Evolutionary conservation across 2,329 filamentous ascomycete genomes (phyloP).

Genomic region (Penicillium sp.): DNA sequence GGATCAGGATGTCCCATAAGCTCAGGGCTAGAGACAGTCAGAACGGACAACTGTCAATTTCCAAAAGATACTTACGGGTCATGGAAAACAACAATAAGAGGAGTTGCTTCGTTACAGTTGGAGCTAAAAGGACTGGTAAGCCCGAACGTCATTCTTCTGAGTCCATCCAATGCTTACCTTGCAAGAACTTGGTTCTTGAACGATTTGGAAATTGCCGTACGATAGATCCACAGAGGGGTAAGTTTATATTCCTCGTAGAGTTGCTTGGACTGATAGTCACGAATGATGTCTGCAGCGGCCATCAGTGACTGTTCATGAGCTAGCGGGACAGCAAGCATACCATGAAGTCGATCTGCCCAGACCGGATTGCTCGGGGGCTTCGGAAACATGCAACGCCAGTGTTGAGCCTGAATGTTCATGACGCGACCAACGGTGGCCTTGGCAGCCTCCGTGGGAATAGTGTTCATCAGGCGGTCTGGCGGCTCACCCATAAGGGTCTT

Average conservation of each 20-base stretch:
- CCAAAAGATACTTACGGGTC: slow-evolving; percentile 65
- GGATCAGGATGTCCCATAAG: slow-evolving; percentile 66
- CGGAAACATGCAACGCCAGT: slow-evolving; percentile 86
- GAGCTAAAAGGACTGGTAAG: slow-evolving; percentile 45
- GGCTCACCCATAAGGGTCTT: slow-evolving; percentile 94
- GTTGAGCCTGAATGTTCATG: slow-evolving; percentile 59
- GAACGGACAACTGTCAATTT: slow-evolving; percentile 12
- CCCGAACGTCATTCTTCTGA: neutral
- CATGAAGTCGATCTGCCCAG: slow-evolving; percentile 61
- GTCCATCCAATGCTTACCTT: slow-evolving; percentile 50
- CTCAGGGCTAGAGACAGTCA: slow-evolving; percentile 56
- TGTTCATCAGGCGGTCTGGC: slow-evolving; percentile 59
- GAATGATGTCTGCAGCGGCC: slow-evolving; percentile 63
- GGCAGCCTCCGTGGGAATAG: slow-evolving; percentile 51
- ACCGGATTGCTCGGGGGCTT: slow-evolving; percentile 42
- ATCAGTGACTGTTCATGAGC: slow-evolving; percentile 3
- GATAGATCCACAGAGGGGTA: slow-evolving; percentile 75
- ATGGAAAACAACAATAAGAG: slow-evolving; percentile 82
- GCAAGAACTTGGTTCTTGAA: slow-evolving; percentile 86
- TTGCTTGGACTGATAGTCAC: slow-evolving; percentile 69
- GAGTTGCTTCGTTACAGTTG: slow-evolving; percentile 63
- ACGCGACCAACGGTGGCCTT: slow-evolving; percentile 59
- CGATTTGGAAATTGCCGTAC: slow-evolving; percentile 67
- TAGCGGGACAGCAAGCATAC: slow-evolving; percentile 28
- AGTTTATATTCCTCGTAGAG: slow-evolving; percentile 73